A percentile compares a stretch with the other conserved stretches of the same genome.
Conservation (phyloP, 192 early-diverging fungal species). For the Dispira simplex region DNA sequence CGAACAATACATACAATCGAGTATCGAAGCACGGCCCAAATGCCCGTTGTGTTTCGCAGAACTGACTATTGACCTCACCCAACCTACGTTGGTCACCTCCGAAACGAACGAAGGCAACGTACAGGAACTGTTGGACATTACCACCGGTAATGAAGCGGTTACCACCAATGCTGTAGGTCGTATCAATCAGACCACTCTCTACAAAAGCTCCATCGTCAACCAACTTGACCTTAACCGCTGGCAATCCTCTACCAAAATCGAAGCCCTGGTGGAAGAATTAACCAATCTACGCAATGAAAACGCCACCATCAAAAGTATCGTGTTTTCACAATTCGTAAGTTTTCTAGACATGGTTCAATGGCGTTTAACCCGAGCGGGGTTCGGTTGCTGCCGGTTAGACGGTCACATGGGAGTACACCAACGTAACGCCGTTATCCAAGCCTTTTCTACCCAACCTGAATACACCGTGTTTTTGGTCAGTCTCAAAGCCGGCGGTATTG, state of each 20-base stretch:
- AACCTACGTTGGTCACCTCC: slow-evolving; percentile 30
- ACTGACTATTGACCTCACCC: slow-evolving; percentile 58
- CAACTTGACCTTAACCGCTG: slow-evolving; percentile 78
- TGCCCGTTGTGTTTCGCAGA: slow-evolving; percentile 71
- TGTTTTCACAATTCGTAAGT: slow-evolving; percentile 76
- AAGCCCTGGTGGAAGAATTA: slow-evolving; percentile 83
- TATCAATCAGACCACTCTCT: slow-evolving; percentile 31
- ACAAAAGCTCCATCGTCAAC: slow-evolving; percentile 67
- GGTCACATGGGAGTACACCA: slow-evolving; percentile 75
- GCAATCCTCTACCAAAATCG: slow-evolving; percentile 87
- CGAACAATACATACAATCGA: slow-evolving; percentile 28
- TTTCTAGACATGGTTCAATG: slow-evolving; percentile 84
- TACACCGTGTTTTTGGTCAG: slow-evolving; percentile 81
- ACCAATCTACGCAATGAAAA: slow-evolving; percentile 50
- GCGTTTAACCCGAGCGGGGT: slow-evolving; percentile 76
- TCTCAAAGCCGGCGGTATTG: slow-evolving; percentile 85
- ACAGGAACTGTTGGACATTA: background rate
- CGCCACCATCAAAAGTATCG: slow-evolving; percentile 63
- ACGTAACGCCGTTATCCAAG: slow-evolving; percentile 49
- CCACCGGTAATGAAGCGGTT: background rate
- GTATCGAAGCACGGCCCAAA: slow-evolving; percentile 17
- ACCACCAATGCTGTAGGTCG: background rate
- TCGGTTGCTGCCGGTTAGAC: slow-evolving; percentile 55
- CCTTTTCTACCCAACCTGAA: slow-evolving; percentile 62
- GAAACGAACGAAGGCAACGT: slow-evolving; percentile 14